Base-by-base conservation (phyloP, 805 yeast genomes). In the Starmerella vaccinii region DNA sequence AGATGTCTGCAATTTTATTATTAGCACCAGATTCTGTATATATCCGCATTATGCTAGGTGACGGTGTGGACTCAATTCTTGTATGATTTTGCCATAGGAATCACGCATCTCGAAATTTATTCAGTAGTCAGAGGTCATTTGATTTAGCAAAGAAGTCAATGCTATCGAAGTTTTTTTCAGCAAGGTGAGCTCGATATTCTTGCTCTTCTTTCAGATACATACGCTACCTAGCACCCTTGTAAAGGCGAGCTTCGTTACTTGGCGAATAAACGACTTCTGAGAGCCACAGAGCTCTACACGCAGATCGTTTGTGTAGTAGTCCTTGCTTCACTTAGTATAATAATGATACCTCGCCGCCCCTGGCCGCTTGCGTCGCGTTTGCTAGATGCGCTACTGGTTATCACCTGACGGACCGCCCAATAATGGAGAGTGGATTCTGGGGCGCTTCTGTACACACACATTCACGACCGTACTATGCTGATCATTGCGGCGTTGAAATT, bases 401-500 rank as follows among this genome's bases (percentile, higher is more conserved):
- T 39, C 43, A 39, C 43, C 43, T 39, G 43, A 39, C 43, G 13
- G n/a, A 10, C n/a, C 45, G 33, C 33, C 45, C 34, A 26, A 19
- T 32, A 32, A 7, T 32, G 15, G 9, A 32, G 35, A 13, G 35
- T 16, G n/a, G 15, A 12, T 9, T 9, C n/a, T 15, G 35, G 15
- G 35, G 15, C 35, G 15, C 4, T 9, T 13, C 18, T 4, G 35
- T 5, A 27, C 24, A n/a, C 15, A 27, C 23, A 19, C 6, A 8
- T 9, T 8, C 7, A 1, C 16, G 35, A 23, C 22, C 19, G n/a
- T 26, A 46, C 15, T 50, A 56, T 56, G 52, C 43, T 62, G 35
- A 50, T 63, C 18, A 58, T 61, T 3, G 67, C 61, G 2, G 56
- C 66, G 13, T 43, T 63, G 53, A 58, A 62, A 18, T 55, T 65